A percentile compares a stretch with the other conserved stretches of the same genome.
phyloP scores from a whole-genome alignment of 116 monocot genomes.

The Zostera marina region DNA sequence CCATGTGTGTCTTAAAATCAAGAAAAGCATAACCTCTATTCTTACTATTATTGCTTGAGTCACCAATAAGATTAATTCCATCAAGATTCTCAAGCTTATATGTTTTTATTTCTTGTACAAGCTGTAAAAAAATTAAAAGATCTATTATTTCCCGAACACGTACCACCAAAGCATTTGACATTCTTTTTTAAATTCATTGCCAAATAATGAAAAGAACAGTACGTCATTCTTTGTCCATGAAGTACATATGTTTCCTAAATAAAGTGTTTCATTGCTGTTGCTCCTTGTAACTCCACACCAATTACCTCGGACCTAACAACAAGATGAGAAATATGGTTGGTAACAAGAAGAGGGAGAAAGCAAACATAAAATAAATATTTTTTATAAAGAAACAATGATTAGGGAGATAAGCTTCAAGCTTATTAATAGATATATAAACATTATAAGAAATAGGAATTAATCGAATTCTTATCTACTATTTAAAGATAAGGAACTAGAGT shows the following conservation, averaged over 20 bases:
- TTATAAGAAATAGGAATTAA: background rate
- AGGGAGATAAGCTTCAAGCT: background rate
- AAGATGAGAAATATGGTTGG: background rate
- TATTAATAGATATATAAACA: background rate
- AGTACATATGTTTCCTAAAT: constrained; percentile 17
- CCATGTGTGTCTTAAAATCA: constrained; percentile 23
- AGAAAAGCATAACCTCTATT: constrained; percentile 34
- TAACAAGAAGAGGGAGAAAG: background rate
- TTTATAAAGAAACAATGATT: too few relatives aligned
- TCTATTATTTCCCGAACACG: background rate
- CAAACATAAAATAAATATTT: background rate
- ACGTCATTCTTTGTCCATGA: constrained; percentile 23
- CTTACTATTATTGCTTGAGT: constrained; percentile 16
- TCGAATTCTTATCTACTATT: too few relatives aligned
- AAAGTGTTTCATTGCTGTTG: constrained; percentile 18
- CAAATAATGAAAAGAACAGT: constrained; percentile 5
- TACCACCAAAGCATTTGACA: background rate
- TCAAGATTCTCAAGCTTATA: constrained; percentile 22
- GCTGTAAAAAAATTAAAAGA: background rate
- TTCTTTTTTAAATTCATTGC: background rate
- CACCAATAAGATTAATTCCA: constrained; percentile 12
- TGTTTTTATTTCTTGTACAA: constrained; percentile 11
- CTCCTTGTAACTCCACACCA: constrained; percentile 15
- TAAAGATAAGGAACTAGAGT: too few relatives aligned
- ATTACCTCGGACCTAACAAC: constrained; percentile 13